Evolutionary conservation across 305 asterid genomes (phyloP), one percentile per base, ranked within the genome.

Genomic region (Fraxinus sp.): DNA sequence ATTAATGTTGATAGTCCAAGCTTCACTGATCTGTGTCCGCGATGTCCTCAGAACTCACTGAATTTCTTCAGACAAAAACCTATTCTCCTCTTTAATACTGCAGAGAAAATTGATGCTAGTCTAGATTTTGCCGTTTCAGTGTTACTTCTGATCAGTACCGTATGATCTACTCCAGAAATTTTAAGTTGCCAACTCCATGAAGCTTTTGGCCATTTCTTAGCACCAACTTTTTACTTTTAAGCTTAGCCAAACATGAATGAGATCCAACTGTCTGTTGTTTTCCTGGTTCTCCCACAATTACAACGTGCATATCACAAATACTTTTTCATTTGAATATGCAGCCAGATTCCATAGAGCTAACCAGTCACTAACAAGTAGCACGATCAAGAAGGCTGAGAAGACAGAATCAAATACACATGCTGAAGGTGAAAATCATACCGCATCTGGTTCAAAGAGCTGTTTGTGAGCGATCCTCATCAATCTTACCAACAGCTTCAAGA

Each of bases 401-500:
- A 22, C 14, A 62, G 30, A 10, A 26, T 22, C 35, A 22, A 22
- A 64, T 24, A 11, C 35, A 11, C 6, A 10, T 24, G 73, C 35
- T 9, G 28, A 59, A 59, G 70, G 73, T 24, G n/a, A 8, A 64
- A 9, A 22, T 64, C 35, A 10, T 64, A 22, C 33, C 35, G 14
- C 73, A 24, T 64, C 55, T 75, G 16, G 46, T 81, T 84, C 84
- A 84, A 26, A 44, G 76, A 30, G 80, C 55, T 10, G 30, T 44
- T 36, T 18, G 52, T 64, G 77, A 66, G 33, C 74, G 24, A 82
- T 79, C 91, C 81, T 91, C 97, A 82, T 91, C 93, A 68, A 91
- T 86, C 85, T 87, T 89, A 82, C 99, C 99, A 64, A 94, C 97
- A 66, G 98, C 98, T 84, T 95, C 98, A 80, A 95, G 97, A 78